These are phyloP conservation scores for Microcera coccophila DNA, from an alignment of 2,329 filamentous ascomycete genomes.

Conservation along the genomic window DNA sequence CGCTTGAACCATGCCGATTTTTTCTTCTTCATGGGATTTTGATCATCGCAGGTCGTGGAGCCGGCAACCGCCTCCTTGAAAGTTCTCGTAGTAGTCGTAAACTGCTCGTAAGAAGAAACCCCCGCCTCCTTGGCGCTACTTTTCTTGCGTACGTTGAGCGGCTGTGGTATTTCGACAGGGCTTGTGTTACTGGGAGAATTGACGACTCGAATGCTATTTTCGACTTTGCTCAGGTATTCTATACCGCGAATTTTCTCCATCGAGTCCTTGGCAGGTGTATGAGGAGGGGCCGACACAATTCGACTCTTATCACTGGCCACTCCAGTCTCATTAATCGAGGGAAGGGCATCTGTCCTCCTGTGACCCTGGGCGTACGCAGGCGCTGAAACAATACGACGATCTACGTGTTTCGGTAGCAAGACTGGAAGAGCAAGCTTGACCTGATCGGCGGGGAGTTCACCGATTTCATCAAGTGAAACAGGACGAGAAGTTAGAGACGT, in stretches of 20 bases:
- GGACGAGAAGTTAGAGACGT: constrained; percentile 20
- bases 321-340: constrained; percentile 47
- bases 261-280: constrained; percentile 29
- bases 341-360: constrained; percentile 39
- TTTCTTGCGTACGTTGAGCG: constrained; percentile 43
- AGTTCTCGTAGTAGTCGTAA: constrained; percentile 13
- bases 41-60: constrained; percentile 13
- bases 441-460: constrained; percentile 22
- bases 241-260: constrained; percentile 36
- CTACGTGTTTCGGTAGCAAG: constrained; percentile 32
- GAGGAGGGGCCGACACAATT: constrained; percentile 45
- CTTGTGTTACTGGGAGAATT: constrained; percentile 42
- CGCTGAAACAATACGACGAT: constrained; percentile 50
- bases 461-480: constrained; percentile 24
- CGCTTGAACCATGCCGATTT: constrained; percentile 52
- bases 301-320: constrained; percentile 37
- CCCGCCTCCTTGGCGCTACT: constrained; percentile 20
- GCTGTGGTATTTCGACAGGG: constrained; percentile 34
- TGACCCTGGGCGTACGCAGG: constrained; percentile 43
- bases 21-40: constrained; percentile 38
- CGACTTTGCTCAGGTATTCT: constrained; percentile 43
- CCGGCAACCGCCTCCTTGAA: constrained; percentile 10
- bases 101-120: constrained; percentile 17
- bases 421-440: constrained; percentile 31
- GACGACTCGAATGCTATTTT: constrained; percentile 55